Percentiles rank a stretch among this genome's conserved stretches.
Conservation (phyloP, 2,329 filamentous ascomycete species). For the Cordyceps cicadae region DNA sequence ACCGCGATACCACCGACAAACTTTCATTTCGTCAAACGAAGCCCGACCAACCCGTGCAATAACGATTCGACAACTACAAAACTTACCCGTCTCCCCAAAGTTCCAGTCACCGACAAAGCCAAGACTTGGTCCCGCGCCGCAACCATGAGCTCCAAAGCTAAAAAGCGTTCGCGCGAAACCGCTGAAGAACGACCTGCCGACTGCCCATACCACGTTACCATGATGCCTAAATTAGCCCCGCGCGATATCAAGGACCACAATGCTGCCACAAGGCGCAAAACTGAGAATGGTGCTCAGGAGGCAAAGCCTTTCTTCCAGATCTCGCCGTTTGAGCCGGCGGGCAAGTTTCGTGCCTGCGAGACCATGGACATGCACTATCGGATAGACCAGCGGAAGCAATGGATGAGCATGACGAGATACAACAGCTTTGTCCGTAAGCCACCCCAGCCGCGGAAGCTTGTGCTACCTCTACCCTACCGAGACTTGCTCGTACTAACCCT, state of each 20-base stretch:
- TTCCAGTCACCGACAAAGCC: not conserved
- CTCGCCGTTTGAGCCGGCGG: constrained; percentile 46
- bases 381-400: constrained; percentile 44
- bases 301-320: constrained; percentile 38
- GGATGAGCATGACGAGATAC: constrained; percentile 52
- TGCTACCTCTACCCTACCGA: not conserved
- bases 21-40: not conserved
- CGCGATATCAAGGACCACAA: not conserved
- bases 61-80: not conserved
- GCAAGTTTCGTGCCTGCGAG: constrained; percentile 46
- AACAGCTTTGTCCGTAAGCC: constrained; percentile 54
- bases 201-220: constrained; percentile 43
- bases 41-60: not conserved
- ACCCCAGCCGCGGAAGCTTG: not conserved
- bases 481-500: not conserved
- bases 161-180: constrained; percentile 44
- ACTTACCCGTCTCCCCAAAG: not conserved
- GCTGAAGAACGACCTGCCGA: constrained; percentile 46
- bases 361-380: constrained; percentile 48
- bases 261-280: constrained; percentile 38
- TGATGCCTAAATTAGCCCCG: constrained; percentile 13
- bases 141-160: constrained; percentile 25
- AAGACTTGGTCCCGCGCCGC: not conserved
- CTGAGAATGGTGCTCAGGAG: constrained; percentile 36
- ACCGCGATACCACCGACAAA: not conserved